Evolutionary conservation across 208 protist genomes (phyloP), one percentile per base, ranked within the genome.

Genomic region (Acanthamoeba healyi): DNA sequence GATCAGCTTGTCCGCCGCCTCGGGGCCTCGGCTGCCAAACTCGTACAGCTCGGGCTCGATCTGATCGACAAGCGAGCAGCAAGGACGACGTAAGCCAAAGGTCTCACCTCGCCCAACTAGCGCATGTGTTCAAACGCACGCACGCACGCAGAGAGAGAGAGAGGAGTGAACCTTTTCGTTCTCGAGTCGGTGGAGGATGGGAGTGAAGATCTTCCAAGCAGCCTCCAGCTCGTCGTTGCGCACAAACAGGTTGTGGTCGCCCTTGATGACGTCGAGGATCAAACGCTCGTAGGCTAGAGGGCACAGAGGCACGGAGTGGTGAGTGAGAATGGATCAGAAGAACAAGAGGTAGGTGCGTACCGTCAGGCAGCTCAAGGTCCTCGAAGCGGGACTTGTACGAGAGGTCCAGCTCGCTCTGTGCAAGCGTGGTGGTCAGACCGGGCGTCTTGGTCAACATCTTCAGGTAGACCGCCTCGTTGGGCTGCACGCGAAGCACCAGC

Each of bases 281-380:
- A n/a, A n/a, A n/a, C n/a, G n/a, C n/a, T 98, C 98, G 94, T 98
- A 98, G 29, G 97, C 97, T 63, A 98, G 49, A 34, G 97, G 98
- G 6, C 19, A 34, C 7, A 29, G n/a, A 7, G 14, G 29, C 61
- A 24, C n/a, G 19, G n/a, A 34, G 61, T 10, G 61, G n/a, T 29
- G 26, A 7, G 29, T 24, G 29, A 24, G 26, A 70, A 70, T 70
- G 14, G 26, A 70, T n/a, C n/a, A n/a, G n/a, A n/a, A n/a, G n/a
- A n/a, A n/a, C n/a, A n/a, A n/a, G n/a, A n/a, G n/a, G n/a, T n/a
- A n/a, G n/a, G n/a, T 29, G 26, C 19, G 61, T 26, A 70, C 61
- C 61, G 38, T 98, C 49, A 56, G 79, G 44, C 29, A 61, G 77
- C 46, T 36, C 54, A 15, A 96, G 32, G 74, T 93, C 92, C 58